A percentile compares a stretch with the other conserved stretches of the same genome.
Evolutionary conservation across 164 flowering plant species (phyloP).

Genomic region (Umbilicus rupestris): DNA sequence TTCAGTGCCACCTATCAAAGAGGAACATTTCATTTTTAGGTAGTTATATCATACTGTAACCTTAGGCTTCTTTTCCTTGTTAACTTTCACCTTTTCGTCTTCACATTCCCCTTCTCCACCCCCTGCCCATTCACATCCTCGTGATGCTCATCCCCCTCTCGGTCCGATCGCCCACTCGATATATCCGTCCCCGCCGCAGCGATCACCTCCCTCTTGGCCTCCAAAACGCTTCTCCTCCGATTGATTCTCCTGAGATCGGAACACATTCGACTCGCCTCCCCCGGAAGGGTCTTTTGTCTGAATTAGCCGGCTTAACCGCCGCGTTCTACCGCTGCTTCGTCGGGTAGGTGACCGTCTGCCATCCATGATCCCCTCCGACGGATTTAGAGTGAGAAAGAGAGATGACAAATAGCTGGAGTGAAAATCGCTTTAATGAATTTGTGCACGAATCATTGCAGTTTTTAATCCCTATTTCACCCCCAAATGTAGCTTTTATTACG

Average conservation of each 20-base stretch:
- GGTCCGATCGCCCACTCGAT: constrained; percentile 14
- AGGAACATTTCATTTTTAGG: background rate
- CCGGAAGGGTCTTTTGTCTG: constrained; percentile 7
- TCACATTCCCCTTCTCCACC: constrained; percentile 1
- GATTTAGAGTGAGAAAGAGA: too few species aligned
- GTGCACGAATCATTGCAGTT: too few species aligned
- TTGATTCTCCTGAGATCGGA: constrained; percentile 37
- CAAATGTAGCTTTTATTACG: too few species aligned
- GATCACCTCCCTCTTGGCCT: constrained; percentile 27
- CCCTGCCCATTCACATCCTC: constrained; percentile 19
- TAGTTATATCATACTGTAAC: constrained; percentile 25
- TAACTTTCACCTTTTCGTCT: constrained; percentile 31
- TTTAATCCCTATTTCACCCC: too few species aligned
- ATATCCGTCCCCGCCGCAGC: constrained; percentile 18
- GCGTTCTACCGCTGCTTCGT: constrained; percentile 39
- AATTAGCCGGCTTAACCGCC: constrained; percentile 5
- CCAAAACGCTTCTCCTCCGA: constrained; percentile 31
- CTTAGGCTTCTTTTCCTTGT: constrained; percentile 47
- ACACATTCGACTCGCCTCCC: constrained; percentile 25
- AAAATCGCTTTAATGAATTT: too few species aligned
- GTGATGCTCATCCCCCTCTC: constrained; percentile 17
- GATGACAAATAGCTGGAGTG: too few species aligned
- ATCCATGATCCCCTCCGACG: constrained; percentile 43
- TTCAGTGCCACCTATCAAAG: constrained; percentile 79
- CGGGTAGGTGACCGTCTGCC: constrained; percentile 75